Percentiles rank a stretch among this genome's conserved stretches.
phyloP scores from a whole-genome alignment of 495 filamentous ascomycete species.

The Pyronema domesticum region DNA sequence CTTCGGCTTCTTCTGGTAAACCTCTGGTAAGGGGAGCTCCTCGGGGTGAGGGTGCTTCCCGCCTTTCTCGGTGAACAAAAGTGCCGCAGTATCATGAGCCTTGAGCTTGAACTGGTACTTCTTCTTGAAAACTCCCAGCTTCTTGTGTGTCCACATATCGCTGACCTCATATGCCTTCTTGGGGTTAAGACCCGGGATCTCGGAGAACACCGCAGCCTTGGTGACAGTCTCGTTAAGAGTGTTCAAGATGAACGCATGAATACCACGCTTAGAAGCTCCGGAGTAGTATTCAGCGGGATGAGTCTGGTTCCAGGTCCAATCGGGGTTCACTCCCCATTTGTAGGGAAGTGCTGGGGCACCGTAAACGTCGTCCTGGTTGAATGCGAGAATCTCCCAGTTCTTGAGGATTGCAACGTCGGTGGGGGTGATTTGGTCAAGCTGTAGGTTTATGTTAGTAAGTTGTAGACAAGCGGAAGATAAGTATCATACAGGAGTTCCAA shows the following conservation, averaged over 20 bases:
- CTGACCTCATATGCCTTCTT: constrained; percentile 6
- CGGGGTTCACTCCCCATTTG: constrained; percentile 34
- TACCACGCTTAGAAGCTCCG: constrained; percentile 27
- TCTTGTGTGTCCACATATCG: constrained; percentile 11
- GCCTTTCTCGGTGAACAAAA: constrained; percentile 16
- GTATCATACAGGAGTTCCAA: constrained; percentile 28
- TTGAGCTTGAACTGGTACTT: constrained; percentile 11
- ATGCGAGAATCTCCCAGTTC: constrained; percentile 40
- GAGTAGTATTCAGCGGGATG: constrained; percentile 46
- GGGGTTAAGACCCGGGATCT: constrained; percentile 9
- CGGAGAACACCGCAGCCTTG: constrained; percentile 9
- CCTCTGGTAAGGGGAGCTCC: constrained; percentile 9
- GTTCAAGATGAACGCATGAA: constrained; percentile 14
- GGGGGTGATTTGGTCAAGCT: neutral
- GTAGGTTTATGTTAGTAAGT: neutral
- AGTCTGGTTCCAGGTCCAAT: constrained; percentile 42
- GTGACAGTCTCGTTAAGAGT: constrained; percentile 1
- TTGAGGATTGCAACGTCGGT: constrained; percentile 37
- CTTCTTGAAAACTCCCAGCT: constrained; percentile 8
- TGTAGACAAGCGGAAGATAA: constrained; percentile 18
- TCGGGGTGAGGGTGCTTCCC: constrained; percentile 13
- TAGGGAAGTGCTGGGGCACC: constrained; percentile 42
- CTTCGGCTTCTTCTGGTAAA: constrained; percentile 19
- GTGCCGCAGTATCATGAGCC: constrained; percentile 13
- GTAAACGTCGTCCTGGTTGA: constrained; percentile 40